Percentiles rank a stretch among this genome's conserved stretches.
These are phyloP conservation scores for Talaromyces thailandensis DNA, from an alignment of 495 filamentous ascomycete species.

Conservation along the genomic window DNA sequence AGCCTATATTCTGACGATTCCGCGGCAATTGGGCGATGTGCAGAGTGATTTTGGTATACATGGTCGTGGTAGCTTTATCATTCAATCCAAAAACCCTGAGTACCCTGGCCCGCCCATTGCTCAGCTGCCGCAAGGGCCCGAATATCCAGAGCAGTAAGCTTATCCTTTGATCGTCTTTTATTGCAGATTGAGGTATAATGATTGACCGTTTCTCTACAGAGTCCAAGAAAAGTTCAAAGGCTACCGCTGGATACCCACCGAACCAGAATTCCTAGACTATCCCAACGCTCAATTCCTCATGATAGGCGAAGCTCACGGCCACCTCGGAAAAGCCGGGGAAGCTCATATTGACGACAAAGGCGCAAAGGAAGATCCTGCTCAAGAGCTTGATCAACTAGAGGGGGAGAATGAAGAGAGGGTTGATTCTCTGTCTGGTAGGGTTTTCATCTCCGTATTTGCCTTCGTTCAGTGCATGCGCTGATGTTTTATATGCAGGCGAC, in stretches of 20 bases:
- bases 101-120: slow-evolving; percentile 54
- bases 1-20: slow-evolving; percentile 77
- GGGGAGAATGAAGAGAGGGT: slow-evolving; percentile 54
- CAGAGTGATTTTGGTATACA: slow-evolving; percentile 70
- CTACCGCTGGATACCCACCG: slow-evolving; percentile 63
- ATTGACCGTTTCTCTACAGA: slow-evolving; percentile 16
- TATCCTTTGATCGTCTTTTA: neutral
- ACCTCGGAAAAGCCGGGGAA: slow-evolving; percentile 50
- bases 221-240: slow-evolving; percentile 66
- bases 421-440: slow-evolving; percentile 43
- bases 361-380: slow-evolving; percentile 49
- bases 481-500: slow-evolving; percentile 23
- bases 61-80: slow-evolving; percentile 65
- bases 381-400: slow-evolving; percentile 52
- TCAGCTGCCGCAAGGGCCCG: slow-evolving; percentile 52
- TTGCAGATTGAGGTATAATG: neutral
- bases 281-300: slow-evolving; percentile 73
- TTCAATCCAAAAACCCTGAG: slow-evolving; percentile 75
- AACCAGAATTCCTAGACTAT: slow-evolving; percentile 71
- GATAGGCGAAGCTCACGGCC: slow-evolving; percentile 61
- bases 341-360: slow-evolving; percentile 50
- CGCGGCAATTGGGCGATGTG: slow-evolving; percentile 56
- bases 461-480: neutral
- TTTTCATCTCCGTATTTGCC: neutral
- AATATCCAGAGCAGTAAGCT: slow-evolving; percentile 66